Conservation (phyloP, 1,139 yeast genomes). For the Candida mesenterica region DNA sequence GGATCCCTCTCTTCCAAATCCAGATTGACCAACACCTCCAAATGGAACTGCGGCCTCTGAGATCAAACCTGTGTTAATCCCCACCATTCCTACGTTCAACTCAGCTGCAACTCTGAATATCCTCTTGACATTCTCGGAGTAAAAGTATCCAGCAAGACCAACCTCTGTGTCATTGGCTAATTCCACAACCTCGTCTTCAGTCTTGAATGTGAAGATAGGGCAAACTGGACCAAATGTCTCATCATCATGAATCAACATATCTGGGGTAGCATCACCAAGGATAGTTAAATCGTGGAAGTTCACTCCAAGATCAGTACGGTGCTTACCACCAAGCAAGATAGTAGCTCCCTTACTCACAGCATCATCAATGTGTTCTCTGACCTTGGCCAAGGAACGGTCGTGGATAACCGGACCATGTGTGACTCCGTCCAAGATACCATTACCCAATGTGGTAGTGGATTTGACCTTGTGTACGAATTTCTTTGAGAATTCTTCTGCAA, state of each 20-base stretch:
- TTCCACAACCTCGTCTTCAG: constrained; percentile 39
- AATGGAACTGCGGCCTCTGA: constrained; percentile 50
- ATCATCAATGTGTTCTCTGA: constrained; percentile 39
- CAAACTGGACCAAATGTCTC: constrained; percentile 52
- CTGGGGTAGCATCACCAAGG: constrained; percentile 37
- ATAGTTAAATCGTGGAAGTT: constrained; percentile 43
- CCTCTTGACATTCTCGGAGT: constrained; percentile 47
- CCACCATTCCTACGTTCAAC: constrained; percentile 47
- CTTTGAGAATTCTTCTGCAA: constrained; percentile 58
- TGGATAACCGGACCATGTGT: constrained; percentile 49
- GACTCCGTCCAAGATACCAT: constrained; percentile 42
- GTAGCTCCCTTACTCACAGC: constrained; percentile 44
- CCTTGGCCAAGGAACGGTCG: constrained; percentile 38
- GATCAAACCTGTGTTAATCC: constrained; percentile 45
- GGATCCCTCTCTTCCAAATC: constrained; percentile 53
- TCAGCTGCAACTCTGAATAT: constrained; percentile 51
- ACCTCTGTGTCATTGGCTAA: constrained; percentile 41
- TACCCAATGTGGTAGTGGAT: constrained; percentile 23
- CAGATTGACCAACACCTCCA: constrained; percentile 50
- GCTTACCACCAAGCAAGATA: constrained; percentile 41
- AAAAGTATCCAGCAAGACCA: constrained; percentile 48
- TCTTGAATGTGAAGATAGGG: constrained; percentile 39
- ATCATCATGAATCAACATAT: constrained; percentile 40
- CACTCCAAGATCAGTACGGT: constrained; percentile 38
- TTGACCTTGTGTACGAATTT: constrained; percentile 33